These are phyloP conservation scores for Eragrostis nindensis DNA, from an alignment of 176 grass and related monocot species.

Conservation along the genomic window DNA sequence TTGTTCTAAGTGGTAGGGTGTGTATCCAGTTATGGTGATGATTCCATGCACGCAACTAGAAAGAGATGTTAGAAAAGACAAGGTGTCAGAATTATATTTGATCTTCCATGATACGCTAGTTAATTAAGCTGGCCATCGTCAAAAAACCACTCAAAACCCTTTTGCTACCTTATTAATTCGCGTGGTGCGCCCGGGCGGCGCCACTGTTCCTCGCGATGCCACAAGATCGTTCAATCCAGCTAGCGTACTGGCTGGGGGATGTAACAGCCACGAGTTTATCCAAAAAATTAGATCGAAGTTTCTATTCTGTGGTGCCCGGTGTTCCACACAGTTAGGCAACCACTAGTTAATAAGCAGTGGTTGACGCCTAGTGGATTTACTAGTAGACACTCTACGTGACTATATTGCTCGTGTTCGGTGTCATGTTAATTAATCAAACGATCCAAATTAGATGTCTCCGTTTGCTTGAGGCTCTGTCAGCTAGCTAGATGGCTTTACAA, in stretches of 20 bases:
- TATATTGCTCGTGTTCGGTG: not conserved
- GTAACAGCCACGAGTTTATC: conserved; percentile 35
- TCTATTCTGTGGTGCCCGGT: conserved; percentile 34
- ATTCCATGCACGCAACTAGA: too few relatives aligned
- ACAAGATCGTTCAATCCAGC: not conserved
- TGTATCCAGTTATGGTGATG: too few relatives aligned
- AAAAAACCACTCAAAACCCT: conserved; percentile 38
- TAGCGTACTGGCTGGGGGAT: not conserved
- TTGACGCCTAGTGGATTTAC: conserved; percentile 34
- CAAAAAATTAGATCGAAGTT: conserved; percentile 15
- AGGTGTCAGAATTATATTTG: not conserved
- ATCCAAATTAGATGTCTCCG: too few relatives aligned
- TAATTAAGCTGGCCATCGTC: not conserved
- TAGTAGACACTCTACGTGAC: not conserved
- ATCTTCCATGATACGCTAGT: not conserved
- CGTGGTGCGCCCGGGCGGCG: conserved; percentile 35
- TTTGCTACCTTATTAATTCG: conserved; percentile 19
- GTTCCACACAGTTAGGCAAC: conserved; percentile 53
- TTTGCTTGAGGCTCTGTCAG: too few relatives aligned
- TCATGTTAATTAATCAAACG: conserved; percentile 4
- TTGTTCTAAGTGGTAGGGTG: too few relatives aligned
- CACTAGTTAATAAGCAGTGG: conserved; percentile 37
- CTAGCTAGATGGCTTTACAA: too few relatives aligned
- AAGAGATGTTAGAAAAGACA: not conserved
- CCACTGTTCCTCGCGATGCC: not conserved